Base-by-base conservation (phyloP, 2,329 filamentous ascomycete genomes). In the Coniochaeta sp. region DNA sequence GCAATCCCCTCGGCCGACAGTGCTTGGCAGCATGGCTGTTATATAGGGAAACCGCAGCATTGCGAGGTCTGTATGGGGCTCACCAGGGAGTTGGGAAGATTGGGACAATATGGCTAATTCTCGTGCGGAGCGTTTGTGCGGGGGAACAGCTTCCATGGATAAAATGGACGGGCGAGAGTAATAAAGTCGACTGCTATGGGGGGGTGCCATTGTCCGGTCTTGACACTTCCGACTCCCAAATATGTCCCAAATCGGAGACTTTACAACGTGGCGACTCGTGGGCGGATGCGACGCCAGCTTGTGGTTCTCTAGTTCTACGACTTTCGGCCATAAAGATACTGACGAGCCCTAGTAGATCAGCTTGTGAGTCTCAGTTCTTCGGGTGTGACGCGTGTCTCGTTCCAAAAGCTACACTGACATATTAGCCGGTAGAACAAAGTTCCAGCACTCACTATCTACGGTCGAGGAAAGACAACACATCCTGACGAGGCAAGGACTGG, bases 11-110 rank as follows among this genome's bases (percentile, higher is more conserved):
- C 38, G 18, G 38, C 38, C 38, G 38, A 42, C 38, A 26, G 18
- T 42, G 38, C 38, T 42, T 42, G 38, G 38, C 38, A 18, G 38
- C 38, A 42, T 42, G 38, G 27, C 38, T 24, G 38, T 42, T 42
- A 42, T 42, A 42, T 42, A 42, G 38, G n/a, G 38, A 42, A 42
- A 42, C 26, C 38, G 18, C 38, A 42, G 38, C 38, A 26, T 42
- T 24, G 20, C 38, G 14, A 42, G 20, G 18, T 24, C 3, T n/a
- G 38, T 42, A 42, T 42, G 38, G 38, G 12, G 20, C 20, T 26
- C 18, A 7, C 35, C 35, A 40, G 35, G 35, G 24, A 40, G 18
- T 20, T 40, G 35, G 35, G 24, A 40, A 40, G 35, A 40, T 40
- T 42, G 22, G 18, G 18, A 12, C 12, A 42, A 42, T 42, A 18